Base-by-base conservation (phyloP, 805 yeast genomes). In the Grigorovia yakushimaensis region DNA sequence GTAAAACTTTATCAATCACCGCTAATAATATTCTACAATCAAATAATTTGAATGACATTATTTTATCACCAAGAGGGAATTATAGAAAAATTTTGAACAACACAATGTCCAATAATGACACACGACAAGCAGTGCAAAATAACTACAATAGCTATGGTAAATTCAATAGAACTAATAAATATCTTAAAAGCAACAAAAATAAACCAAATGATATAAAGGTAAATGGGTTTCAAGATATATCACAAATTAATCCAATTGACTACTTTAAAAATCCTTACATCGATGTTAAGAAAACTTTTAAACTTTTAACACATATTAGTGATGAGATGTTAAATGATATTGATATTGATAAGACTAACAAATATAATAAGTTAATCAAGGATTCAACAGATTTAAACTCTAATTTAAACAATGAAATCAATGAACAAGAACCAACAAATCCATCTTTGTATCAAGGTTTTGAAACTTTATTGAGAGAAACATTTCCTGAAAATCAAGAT, bases 261-360 rank as follows among this genome's bases (percentile, higher is more conserved):
- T 69, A 54, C 59, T 74, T 65, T 66, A 69, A 58, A 55, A 67
- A 60, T 59, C 68, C 53, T 23, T 59, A 61, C 47, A 56, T 59
- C 17, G 51, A 56, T 44, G 61, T 70, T 2, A 73, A 70, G 50
- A 65, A 72, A 18, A 71, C 72, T 10, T 74, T 69, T 46, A 71
- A 74, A 51, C 76, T 77, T 24, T 64, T 78, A 47, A 70, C 76
- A 27, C 66, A 72, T 44, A 68, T 83, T n/a, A 75, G 84, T 17
- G 85, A 80, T 53, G 85, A 81, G 35, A 55, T 83, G 51, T 66
- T 84, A 33, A 59, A 65, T 7, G 78, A 80, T 44, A 63, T 81
- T 17, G 85, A 22, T 9, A 39, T 39, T 40, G 54, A 51, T 39
- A 54, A 43, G 48, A 46, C 43, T 44, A 59, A 46, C 15, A 20